Percentiles rank a stretch among this genome's conserved stretches.
Conservation (phyloP, 257 asterid genomes). For the Echium plantagineum region DNA sequence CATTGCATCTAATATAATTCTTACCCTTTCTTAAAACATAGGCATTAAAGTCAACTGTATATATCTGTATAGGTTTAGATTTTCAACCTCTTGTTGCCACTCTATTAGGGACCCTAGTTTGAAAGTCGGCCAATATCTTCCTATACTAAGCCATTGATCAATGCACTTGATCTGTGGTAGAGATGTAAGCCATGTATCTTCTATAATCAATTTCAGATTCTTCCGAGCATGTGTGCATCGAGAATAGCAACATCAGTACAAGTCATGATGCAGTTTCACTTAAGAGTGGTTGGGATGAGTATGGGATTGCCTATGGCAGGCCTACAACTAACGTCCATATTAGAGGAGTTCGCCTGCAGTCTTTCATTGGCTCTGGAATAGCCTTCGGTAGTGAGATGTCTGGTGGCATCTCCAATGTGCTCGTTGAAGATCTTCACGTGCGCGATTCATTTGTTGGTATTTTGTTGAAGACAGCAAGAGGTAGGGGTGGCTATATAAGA, state of each 20-base stretch:
- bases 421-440: conserved; percentile 43
- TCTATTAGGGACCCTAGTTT: too few relatives aligned
- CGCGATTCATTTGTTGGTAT: conserved; percentile 48
- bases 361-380: conserved; percentile 56
- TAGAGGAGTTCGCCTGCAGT: conserved; percentile 34
- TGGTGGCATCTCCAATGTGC: conserved; percentile 66
- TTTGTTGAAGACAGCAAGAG: conserved; percentile 57
- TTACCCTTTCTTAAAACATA: too few relatives aligned
- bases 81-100: too few relatives aligned
- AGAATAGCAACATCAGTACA: conserved; percentile 74
- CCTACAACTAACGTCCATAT: conserved; percentile 59
- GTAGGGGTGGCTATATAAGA: conserved; percentile 76
- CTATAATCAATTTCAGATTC: conserved; percentile 51
- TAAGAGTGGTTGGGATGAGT: conserved; percentile 98
- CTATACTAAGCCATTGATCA: too few relatives aligned
- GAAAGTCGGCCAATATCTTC: too few relatives aligned
- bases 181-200: too few relatives aligned
- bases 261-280: conserved; percentile 70
- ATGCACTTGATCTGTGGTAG: too few relatives aligned
- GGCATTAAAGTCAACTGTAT: too few relatives aligned
- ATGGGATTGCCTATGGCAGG: conserved; percentile 59
- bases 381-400: conserved; percentile 98
- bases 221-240: conserved; percentile 66
- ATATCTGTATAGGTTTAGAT: too few relatives aligned
- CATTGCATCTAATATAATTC: too few relatives aligned